These are phyloP conservation scores for Hyphopichia pseudoburtonii DNA, from an alignment of 1,139 yeast genomes.

Conservation along the genomic window DNA sequence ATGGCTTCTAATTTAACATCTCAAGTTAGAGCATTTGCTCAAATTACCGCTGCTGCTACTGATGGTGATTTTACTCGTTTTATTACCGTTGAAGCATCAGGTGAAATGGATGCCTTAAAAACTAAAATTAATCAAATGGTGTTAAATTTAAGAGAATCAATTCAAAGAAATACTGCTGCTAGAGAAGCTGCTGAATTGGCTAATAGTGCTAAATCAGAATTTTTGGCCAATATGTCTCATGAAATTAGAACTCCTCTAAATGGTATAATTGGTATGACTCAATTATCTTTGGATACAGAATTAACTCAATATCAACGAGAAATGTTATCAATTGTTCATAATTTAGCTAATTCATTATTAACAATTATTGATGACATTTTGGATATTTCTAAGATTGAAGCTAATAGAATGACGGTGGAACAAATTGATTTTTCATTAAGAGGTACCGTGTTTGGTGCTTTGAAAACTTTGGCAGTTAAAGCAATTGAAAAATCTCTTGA, in stretches of 20 bases:
- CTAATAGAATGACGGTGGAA: constrained; percentile 89
- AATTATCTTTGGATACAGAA: constrained; percentile 81
- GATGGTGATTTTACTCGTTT: constrained; percentile 91
- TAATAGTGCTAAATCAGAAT: constrained; percentile 86
- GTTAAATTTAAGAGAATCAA: constrained; percentile 79
- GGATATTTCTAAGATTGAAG: constrained; percentile 90
- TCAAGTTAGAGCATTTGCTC: constrained; percentile 91
- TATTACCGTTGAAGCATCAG: constrained; percentile 87
- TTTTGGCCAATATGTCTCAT: constrained; percentile 88
- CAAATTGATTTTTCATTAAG: constrained; percentile 81
- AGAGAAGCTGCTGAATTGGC: constrained; percentile 93
- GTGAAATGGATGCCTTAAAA: constrained; percentile 92
- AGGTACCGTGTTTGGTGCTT: constrained; percentile 85
- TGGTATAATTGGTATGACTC: constrained; percentile 93
- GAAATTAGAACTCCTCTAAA: constrained; percentile 91
- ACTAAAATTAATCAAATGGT: constrained; percentile 93
- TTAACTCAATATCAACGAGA: constrained; percentile 86
- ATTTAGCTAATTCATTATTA: constrained; percentile 76
- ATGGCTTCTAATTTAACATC: constrained; percentile 91
- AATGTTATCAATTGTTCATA: constrained; percentile 84
- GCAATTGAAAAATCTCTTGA: constrained; percentile 84
- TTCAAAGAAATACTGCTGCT: constrained; percentile 89
- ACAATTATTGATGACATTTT: constrained; percentile 86
- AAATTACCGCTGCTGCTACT: constrained; percentile 90
- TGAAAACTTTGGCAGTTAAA: constrained; percentile 83